These are phyloP conservation scores for Tetraselmis striata DNA, from an alignment of 139 green algal species.

Conservation along the genomic window DNA sequence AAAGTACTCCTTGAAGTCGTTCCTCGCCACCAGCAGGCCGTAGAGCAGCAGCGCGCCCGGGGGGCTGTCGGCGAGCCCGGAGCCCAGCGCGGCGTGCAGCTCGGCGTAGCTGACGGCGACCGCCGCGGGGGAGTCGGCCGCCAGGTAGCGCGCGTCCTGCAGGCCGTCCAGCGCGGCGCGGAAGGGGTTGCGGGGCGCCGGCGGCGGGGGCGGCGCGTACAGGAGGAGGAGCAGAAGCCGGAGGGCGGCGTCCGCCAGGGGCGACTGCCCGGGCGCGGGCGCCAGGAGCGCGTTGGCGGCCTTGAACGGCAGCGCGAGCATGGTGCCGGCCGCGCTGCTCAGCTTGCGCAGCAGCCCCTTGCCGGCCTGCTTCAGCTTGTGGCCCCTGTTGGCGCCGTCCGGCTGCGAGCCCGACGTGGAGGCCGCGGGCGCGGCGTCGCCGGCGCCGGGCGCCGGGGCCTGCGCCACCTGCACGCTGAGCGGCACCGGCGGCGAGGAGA, in stretches of 20 bases:
- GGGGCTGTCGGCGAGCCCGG: neutral
- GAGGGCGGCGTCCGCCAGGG: neutral
- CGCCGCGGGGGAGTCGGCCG: no score
- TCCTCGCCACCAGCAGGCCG: neutral
- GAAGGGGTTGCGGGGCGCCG: neutral
- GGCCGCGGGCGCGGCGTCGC: no score
- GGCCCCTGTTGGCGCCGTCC: no score
- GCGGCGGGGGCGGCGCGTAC: neutral
- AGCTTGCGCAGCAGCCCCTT: neutral
- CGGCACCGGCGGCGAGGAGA: neutral
- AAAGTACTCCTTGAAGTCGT: neutral
- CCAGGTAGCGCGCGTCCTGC: neutral
- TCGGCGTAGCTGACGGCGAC: neutral
- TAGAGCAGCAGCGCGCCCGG: neutral
- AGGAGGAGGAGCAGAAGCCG: neutral
- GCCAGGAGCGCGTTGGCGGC: neutral
- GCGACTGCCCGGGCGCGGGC: no score
- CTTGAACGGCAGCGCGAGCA: neutral
- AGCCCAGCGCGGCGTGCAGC: neutral
- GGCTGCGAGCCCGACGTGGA: neutral
- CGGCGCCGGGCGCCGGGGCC: no score
- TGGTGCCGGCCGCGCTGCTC: neutral
- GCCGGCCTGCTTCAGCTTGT: neutral
- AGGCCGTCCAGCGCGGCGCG: neutral
- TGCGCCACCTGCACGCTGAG: neutral